Percentiles rank a stretch among this genome's conserved stretches.
Conservation (phyloP, 2,329 filamentous ascomycete species). For the Lecanicillium sp. region DNA sequence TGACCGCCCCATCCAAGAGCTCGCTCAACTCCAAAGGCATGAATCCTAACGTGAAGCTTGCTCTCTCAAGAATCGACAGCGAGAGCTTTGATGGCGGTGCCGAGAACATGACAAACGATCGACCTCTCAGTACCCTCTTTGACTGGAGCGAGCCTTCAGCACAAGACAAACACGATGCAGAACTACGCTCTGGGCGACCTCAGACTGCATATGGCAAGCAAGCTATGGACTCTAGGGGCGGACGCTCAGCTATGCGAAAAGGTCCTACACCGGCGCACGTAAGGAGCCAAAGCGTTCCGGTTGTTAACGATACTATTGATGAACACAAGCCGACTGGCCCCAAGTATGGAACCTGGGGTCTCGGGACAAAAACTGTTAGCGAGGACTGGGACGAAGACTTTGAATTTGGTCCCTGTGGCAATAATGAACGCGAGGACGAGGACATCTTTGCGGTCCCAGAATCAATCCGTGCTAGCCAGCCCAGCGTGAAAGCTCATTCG, state of each 20-base stretch:
- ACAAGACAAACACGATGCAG: conserved; percentile 52
- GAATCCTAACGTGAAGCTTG: conserved; percentile 44
- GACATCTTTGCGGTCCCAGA: conserved; percentile 48
- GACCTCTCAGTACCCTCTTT: conserved; percentile 61
- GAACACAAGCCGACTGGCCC: conserved; percentile 43
- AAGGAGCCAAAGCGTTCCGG: conserved; percentile 73
- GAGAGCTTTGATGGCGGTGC: conserved; percentile 28
- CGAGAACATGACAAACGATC: conserved; percentile 27
- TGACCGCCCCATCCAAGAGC: conserved; percentile 48
- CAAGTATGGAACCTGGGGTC: conserved; percentile 77
- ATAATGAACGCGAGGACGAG: conserved; percentile 25
- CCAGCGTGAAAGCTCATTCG: conserved; percentile 74
- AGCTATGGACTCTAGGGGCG: conserved; percentile 60
- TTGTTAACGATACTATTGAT: conserved; percentile 55
- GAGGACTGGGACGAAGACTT: conserved; percentile 92
- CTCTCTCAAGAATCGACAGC: conserved; percentile 44
- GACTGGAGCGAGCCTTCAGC: conserved; percentile 66
- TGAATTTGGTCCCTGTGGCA: conserved; percentile 52
- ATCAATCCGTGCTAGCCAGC: conserved; percentile 73
- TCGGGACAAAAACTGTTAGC: conserved; percentile 69
- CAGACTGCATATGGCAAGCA: conserved; percentile 73
- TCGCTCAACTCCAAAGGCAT: conserved; percentile 45
- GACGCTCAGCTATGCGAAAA: conserved; percentile 58
- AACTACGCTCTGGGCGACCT: conserved; percentile 53
- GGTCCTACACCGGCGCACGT: conserved; percentile 62